Evolutionary conservation across 2,329 filamentous ascomycete species (phyloP).

Genomic region (Colletotrichum euphorbiae): DNA sequence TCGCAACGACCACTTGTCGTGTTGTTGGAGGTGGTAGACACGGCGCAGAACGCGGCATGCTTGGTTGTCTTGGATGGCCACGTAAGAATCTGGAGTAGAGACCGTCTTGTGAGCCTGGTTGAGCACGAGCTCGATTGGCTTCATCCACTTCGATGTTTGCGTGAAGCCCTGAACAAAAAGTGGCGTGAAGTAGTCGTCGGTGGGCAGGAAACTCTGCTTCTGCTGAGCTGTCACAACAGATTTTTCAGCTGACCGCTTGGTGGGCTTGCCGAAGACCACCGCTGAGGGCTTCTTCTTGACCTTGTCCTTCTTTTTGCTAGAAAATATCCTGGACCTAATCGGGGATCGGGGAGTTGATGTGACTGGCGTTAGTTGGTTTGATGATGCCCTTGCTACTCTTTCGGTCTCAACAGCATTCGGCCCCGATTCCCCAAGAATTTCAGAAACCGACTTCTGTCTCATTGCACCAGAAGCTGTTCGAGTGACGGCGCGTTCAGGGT

Average conservation of each 20-base stretch:
- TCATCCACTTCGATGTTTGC: conserved; percentile 68
- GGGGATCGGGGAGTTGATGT: conserved; percentile 59
- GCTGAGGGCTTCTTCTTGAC: conserved; percentile 77
- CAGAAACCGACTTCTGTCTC: conserved; percentile 77
- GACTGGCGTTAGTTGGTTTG: conserved; percentile 54
- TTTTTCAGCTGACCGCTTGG: conserved; percentile 61
- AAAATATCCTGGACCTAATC: conserved; percentile 44
- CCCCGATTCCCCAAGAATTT: conserved; percentile 71
- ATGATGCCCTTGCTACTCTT: conserved; percentile 44
- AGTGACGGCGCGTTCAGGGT: conserved; percentile 70
- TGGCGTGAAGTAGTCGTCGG: conserved; percentile 74
- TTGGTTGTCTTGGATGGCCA: conserved; percentile 86
- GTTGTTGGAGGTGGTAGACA: conserved; percentile 91
- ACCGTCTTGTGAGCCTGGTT: conserved; percentile 89
- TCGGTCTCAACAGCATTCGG: conserved; percentile 51
- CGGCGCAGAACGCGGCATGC: conserved; percentile 87
- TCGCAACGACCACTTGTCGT: conserved; percentile 91
- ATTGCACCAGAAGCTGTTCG: conserved; percentile 77
- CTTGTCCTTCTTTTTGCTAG: conserved; percentile 63
- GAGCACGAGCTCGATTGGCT: conserved; percentile 77
- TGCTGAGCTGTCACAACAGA: conserved; percentile 54
- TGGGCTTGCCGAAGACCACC: conserved; percentile 81
- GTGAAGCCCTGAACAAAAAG: conserved; percentile 70
- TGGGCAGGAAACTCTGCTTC: conserved; percentile 57
- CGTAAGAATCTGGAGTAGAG: conserved; percentile 84